Conservation (phyloP, 208 protist genomes). For the Leishmania braziliensis region DNA sequence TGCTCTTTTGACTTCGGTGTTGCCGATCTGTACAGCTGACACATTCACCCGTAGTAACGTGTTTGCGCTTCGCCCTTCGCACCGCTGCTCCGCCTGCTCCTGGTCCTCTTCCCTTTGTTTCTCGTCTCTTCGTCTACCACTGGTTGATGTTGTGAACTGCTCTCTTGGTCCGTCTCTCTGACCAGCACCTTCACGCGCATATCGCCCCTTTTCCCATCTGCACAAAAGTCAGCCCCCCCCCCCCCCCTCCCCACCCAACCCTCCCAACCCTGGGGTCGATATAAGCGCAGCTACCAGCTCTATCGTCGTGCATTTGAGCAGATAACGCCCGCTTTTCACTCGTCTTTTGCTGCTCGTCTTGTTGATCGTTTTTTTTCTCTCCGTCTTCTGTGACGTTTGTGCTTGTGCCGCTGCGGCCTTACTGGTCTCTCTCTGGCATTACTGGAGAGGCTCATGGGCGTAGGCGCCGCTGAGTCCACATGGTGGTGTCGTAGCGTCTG, state of each 20-base stretch:
- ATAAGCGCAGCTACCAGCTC: not conserved
- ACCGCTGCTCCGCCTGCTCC: not conserved
- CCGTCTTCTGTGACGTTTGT: not conserved
- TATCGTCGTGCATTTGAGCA: not conserved
- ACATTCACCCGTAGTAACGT: not conserved
- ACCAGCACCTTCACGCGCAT: not conserved
- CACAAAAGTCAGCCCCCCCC: too few species aligned
- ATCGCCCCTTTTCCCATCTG: not conserved
- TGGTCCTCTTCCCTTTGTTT: conserved; percentile 1
- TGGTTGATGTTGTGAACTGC: not conserved
- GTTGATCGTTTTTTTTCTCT: not conserved
- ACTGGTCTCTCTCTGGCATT: not conserved
- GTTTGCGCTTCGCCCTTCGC: not conserved
- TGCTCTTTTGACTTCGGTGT: not conserved
- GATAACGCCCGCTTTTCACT: not conserved
- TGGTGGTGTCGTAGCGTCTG: not conserved
- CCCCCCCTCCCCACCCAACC: not conserved
- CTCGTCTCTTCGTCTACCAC: not conserved
- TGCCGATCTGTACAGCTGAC: not conserved
- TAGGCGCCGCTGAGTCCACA: not conserved
- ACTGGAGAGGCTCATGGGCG: not conserved
- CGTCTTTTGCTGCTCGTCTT: not conserved
- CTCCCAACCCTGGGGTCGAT: not conserved
- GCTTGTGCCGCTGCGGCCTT: not conserved
- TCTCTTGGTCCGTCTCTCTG: not conserved